Percentiles rank a stretch among this genome's conserved stretches.
Evolutionary conservation across 73 alveolate genomes (phyloP).

Genomic region (Symbiodinium pilosum): DNA sequence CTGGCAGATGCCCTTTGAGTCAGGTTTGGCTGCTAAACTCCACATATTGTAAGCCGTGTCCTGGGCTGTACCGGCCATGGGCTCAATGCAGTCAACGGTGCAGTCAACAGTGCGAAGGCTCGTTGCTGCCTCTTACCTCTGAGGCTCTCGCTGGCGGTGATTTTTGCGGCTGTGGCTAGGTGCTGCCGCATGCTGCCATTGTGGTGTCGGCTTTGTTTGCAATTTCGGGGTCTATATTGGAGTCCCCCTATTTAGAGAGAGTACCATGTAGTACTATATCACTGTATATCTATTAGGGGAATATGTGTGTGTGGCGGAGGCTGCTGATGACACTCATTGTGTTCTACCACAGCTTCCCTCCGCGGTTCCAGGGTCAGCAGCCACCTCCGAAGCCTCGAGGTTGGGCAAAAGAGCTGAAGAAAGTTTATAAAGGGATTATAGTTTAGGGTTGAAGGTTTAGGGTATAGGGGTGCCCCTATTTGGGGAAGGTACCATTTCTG

Average conservation of each 20-base stretch:
- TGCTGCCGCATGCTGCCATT: not conserved
- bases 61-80: slow-evolving; percentile 20
- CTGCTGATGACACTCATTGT: slow-evolving; percentile 88
- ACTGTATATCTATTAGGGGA: not conserved
- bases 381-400: not conserved
- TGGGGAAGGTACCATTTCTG: no score
- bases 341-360: slow-evolving; percentile 94
- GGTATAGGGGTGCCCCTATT: no score
- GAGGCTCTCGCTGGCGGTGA: slow-evolving; percentile 87
- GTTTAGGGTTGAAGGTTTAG: no score
- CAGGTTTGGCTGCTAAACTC: slow-evolving; percentile 90
- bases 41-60: slow-evolving; percentile 76
- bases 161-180: slow-evolving; percentile 93
- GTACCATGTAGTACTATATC: not conserved
- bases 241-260: no score
- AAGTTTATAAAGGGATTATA: no score
- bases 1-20: not conserved
- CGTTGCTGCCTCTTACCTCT: no score
- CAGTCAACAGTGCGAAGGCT: no score
- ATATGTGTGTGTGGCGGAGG: no score
- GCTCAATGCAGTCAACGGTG: not conserved
- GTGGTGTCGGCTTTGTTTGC: not conserved
- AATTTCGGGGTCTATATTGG: no score
- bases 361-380: slow-evolving; percentile 78
- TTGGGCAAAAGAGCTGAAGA: no score